A percentile compares a stretch with the other conserved stretches of the same genome.
Evolutionary conservation across 257 asterid genomes (phyloP).

Genomic region (Osmanthus fragrans): DNA sequence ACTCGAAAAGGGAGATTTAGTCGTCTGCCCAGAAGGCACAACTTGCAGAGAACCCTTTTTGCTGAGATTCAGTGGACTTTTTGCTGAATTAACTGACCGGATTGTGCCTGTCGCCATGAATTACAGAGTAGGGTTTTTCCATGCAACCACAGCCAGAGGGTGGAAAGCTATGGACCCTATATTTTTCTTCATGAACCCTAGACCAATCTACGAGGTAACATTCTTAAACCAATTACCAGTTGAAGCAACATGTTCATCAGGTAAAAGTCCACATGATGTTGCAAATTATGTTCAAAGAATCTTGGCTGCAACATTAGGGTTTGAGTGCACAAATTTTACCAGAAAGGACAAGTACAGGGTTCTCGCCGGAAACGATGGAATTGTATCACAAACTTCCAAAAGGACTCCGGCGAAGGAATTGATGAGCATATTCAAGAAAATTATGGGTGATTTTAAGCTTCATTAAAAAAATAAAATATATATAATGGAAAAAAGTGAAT

Average conservation of each 20-base stretch:
- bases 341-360: slow-evolving; percentile 83
- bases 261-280: slow-evolving; percentile 81
- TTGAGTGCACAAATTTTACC: slow-evolving; percentile 86
- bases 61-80: slow-evolving; percentile 72
- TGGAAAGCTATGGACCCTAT: slow-evolving; percentile 86
- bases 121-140: slow-evolving; percentile 74
- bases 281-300: slow-evolving; percentile 91
- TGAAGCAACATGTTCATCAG: slow-evolving; percentile 84
- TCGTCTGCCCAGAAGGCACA: slow-evolving; percentile 87
- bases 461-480: neutral
- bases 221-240: slow-evolving; percentile 74
- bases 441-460: slow-evolving; percentile 50
- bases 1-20: slow-evolving; percentile 68
- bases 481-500: too few species aligned
- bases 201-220: slow-evolving; percentile 79
- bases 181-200: slow-evolving; percentile 89
- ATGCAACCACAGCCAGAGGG: slow-evolving; percentile 88
- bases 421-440: slow-evolving; percentile 36
- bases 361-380: slow-evolving; percentile 87
- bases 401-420: slow-evolving; percentile 22
- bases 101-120: slow-evolving; percentile 92
- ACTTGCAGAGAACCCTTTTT: slow-evolving; percentile 87
- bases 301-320: slow-evolving; percentile 83
- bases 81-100: slow-evolving; percentile 76
- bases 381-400: slow-evolving; percentile 37